A percentile compares a stretch with the other conserved stretches of the same genome.
Conservation (phyloP, 768 basidiomycete species). For the Trametes coccinea region DNA sequence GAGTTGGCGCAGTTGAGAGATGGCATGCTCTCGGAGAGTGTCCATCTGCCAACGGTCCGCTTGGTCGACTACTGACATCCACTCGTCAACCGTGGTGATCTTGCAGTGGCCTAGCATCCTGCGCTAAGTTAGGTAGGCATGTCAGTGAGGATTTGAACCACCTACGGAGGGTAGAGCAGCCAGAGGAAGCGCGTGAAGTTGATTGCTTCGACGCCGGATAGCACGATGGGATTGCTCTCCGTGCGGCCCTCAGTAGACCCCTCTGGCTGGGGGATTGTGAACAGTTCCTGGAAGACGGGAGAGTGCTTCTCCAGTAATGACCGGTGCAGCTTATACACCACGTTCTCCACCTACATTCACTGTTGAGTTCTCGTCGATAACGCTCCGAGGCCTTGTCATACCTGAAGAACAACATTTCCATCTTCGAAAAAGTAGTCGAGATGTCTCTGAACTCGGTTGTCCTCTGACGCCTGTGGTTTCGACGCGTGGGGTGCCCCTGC, state of each 20-base stretch:
- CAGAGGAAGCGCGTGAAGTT: slow-evolving; percentile 22
- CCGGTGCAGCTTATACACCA: slow-evolving; percentile 18
- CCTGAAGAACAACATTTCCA: slow-evolving; percentile 21
- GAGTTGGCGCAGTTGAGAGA: slow-evolving; percentile 2
- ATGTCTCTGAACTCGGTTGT: background rate
- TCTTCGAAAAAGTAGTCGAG: slow-evolving; percentile 22
- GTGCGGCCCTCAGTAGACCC: slow-evolving; percentile 16
- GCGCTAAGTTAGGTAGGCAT: background rate
- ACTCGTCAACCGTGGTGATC: slow-evolving; percentile 18
- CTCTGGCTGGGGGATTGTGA: slow-evolving; percentile 18
- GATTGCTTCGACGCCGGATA: slow-evolving; percentile 10
- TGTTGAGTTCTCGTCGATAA: background rate
- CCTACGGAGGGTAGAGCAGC: slow-evolving; percentile 21
- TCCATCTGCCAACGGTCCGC: slow-evolving; percentile 23
- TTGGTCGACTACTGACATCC: slow-evolving; percentile 22
- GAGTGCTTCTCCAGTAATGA: slow-evolving; percentile 22
- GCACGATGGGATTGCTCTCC: slow-evolving; percentile 19
- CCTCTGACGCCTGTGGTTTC: background rate
- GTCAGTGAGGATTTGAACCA: background rate
- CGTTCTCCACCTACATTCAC: slow-evolving; percentile 11
- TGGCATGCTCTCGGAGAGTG: slow-evolving; percentile 12
- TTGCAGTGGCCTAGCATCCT: slow-evolving; percentile 10
- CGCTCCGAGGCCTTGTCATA: background rate
- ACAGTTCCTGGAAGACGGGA: slow-evolving; percentile 16
- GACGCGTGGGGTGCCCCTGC: background rate